Evolutionary conservation across 768 basidiomycete genomes (phyloP).

Genomic region (Botryobasidium botryosum): DNA sequence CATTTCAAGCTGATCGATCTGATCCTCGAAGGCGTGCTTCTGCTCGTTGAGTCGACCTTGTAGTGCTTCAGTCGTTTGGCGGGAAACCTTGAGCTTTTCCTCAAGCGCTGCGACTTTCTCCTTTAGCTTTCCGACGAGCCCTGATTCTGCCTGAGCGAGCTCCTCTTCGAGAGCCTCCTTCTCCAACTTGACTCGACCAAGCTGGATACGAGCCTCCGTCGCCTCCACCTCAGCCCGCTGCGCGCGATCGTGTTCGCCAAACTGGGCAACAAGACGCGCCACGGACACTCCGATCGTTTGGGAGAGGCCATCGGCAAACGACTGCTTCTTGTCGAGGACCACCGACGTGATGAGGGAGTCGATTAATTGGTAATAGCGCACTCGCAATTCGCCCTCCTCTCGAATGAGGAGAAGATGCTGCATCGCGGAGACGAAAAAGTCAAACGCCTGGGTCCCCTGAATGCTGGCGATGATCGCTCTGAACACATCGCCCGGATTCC

Average conservation of each 20-base stretch:
- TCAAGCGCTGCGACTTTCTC: constrained; percentile 48
- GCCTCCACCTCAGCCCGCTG: constrained; percentile 69
- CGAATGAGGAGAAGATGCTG: constrained; percentile 84
- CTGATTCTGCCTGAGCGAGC: constrained; percentile 62
- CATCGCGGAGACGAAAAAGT: constrained; percentile 85
- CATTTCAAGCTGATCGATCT: constrained; percentile 72
- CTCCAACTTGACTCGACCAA: constrained; percentile 53
- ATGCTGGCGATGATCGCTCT: constrained; percentile 61
- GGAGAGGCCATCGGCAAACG: constrained; percentile 48
- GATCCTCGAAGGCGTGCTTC: constrained; percentile 65
- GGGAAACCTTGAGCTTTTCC: constrained; percentile 59
- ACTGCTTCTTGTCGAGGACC: constrained; percentile 78
- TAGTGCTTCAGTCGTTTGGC: constrained; percentile 59
- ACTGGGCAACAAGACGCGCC: constrained; percentile 69
- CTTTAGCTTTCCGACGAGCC: constrained; percentile 71
- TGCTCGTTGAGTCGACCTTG: constrained; percentile 65
- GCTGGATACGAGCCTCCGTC: constrained; percentile 43
- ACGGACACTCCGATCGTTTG: constrained; percentile 79
- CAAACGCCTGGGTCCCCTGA: constrained; percentile 59
- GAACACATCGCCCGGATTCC: constrained; percentile 74
- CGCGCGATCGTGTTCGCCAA: constrained; percentile 76
- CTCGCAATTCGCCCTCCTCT: constrained; percentile 68
- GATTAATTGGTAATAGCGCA: constrained; percentile 81
- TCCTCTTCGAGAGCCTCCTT: constrained; percentile 74
- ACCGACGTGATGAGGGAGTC: constrained; percentile 81